A percentile compares a stretch with the other conserved stretches of the same genome.
These are phyloP conservation scores for Thielaviopsis ethacetica DNA, from an alignment of 2,329 filamentous ascomycete genomes.

Conservation along the genomic window DNA sequence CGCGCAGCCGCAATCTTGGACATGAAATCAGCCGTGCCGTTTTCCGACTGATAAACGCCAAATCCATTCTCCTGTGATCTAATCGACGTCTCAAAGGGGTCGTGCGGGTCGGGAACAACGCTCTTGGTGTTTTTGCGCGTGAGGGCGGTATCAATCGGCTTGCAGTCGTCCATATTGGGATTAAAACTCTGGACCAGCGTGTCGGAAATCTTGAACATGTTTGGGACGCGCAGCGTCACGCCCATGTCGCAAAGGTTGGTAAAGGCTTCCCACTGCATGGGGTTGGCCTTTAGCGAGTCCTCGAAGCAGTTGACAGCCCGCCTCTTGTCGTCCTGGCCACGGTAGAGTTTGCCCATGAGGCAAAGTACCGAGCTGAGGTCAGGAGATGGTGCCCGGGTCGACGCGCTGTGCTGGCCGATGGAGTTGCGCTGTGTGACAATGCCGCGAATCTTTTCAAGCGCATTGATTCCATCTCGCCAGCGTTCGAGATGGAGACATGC, in stretches of 20 bases:
- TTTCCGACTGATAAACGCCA: constrained; percentile 12
- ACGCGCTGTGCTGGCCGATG: constrained; percentile 72
- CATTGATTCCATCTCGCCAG: constrained; percentile 64
- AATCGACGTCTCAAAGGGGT: constrained; percentile 32
- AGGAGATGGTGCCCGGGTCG: constrained; percentile 54
- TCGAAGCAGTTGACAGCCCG: constrained; percentile 79
- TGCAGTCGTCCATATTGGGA: constrained; percentile 12
- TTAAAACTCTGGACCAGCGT: constrained; percentile 32
- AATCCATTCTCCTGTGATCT: constrained; percentile 5
- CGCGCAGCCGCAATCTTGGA: constrained; percentile 37
- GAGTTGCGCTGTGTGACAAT: constrained; percentile 60
- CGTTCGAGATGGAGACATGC: constrained; percentile 66
- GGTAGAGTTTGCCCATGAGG: constrained; percentile 74
- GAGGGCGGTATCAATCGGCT: constrained; percentile 7
- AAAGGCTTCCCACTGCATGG: constrained; percentile 98
- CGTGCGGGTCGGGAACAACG: constrained; percentile 16
- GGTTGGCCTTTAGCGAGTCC: constrained; percentile 74
- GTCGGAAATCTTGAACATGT: constrained; percentile 67
- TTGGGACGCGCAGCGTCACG: constrained; percentile 61
- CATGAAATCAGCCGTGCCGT: constrained; percentile 29
- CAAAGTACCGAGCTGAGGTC: constrained; percentile 75
- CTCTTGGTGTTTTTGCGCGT: constrained; percentile 10
- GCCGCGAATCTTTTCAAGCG: constrained; percentile 66
- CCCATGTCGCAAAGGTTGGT: constrained; percentile 76
- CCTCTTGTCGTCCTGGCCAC: constrained; percentile 64